These are phyloP conservation scores for Thalia dealbata DNA, from an alignment of 176 grass and related monocot genomes.

Conservation along the genomic window DNA sequence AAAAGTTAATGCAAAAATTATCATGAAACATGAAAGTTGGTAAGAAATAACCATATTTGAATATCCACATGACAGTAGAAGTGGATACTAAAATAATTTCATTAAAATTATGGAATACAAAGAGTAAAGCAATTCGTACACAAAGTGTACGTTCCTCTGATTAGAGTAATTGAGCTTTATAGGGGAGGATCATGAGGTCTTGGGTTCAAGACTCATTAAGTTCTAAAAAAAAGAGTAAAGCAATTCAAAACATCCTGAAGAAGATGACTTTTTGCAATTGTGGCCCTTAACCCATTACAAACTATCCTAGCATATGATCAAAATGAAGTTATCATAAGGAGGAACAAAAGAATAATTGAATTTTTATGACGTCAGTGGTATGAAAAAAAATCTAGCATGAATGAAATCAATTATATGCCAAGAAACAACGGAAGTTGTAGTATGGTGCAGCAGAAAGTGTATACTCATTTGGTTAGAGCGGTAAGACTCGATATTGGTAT, in stretches of 20 bases:
- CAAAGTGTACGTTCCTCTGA: no score
- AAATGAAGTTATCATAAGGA: background rate
- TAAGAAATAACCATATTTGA: background rate
- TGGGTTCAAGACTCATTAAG: no score
- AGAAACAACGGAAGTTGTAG: background rate
- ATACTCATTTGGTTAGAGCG: no score
- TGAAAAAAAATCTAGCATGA: background rate
- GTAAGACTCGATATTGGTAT: no score
- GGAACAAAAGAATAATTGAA: background rate
- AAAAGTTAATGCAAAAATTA: background rate
- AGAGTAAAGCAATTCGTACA: no score
- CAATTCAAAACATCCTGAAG: background rate
- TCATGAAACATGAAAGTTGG: background rate
- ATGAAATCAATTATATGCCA: background rate
- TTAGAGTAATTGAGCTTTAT: no score
- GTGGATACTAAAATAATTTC: background rate
- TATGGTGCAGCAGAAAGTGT: no score
- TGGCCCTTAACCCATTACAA: background rate
- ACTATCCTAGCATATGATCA: background rate
- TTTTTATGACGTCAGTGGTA: no score
- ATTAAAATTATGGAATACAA: background rate
- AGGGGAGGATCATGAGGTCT: no score
- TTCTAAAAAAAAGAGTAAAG: no score
- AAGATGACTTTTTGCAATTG: no score
- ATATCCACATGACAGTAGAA: background rate